Base-by-base conservation (phyloP, 2,329 filamentous ascomycete genomes). In the Pyrenophora tritici-repentis region DNA sequence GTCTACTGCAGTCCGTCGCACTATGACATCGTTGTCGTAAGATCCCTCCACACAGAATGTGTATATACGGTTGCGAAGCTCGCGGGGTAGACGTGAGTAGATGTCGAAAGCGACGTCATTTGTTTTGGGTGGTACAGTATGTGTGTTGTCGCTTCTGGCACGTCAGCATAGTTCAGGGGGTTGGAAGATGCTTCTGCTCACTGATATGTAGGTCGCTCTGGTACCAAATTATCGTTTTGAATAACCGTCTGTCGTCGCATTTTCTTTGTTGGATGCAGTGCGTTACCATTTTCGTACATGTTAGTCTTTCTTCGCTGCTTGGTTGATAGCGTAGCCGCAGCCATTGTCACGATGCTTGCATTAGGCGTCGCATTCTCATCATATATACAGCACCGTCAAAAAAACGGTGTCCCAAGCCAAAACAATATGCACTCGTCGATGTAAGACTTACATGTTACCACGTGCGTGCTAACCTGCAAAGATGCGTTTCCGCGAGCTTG, bases 1-100 rank as follows among this genome's bases (percentile, higher is more conserved):
- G 6, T 36, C 40, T 5, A 29, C 9, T 6, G 47, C 31, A 31
- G 45, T 48, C n/a, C 46, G 53, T 8, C 62, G 55, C 13, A 65
- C 50, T 8, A 65, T 53, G 12, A 65, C 60, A 24, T 65, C 60
- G 17, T 63, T 55, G 40, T 65, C 62, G 12, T 55, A 54, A 3
- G 35, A 14, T 9, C 62, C 55, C 37, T 63, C 50, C 6, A 62
- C 51, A 13, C 56, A 63, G 29, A 54, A 63, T 3, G 50, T 42
- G 33, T 62, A 58, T 45, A 65, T 50, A 18, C 53, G 47, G 24
- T 63, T 53, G 20, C 62, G 62, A 29, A 65, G 51, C 33, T 65
- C 62, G 42, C 58, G 58, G 26, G 62, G 60, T n/a, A 65, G 41
- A 35, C 31, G 35, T 9, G 39, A 43, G 20, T 58, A 56, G 17